These are phyloP conservation scores for Quercus glauca DNA, from an alignment of 306 rosid genomes.

Conservation along the genomic window DNA sequence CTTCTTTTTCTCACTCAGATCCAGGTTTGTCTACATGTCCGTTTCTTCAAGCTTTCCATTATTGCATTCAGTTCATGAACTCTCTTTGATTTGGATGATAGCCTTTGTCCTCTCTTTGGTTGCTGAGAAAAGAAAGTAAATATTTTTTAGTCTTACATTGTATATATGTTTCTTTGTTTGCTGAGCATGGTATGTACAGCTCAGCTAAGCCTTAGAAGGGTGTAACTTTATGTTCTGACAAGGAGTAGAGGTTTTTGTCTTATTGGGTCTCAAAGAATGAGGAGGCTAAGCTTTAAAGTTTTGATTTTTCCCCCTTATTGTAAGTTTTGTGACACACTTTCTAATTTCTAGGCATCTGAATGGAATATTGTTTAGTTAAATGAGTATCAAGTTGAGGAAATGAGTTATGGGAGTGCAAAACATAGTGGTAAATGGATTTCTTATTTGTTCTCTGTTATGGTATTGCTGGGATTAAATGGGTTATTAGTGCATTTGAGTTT, in stretches of 20 bases:
- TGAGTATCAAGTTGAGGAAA: neutral
- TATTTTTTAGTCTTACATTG: neutral
- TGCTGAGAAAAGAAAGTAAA: neutral
- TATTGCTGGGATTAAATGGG: neutral
- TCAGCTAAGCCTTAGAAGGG: neutral
- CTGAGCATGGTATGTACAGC: neutral
- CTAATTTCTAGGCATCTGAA: neutral
- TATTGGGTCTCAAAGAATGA: slow-evolving; percentile 4
- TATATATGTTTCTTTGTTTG: slow-evolving; percentile 8
- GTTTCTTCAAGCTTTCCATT: slow-evolving; percentile 10
- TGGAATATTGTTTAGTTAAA: neutral
- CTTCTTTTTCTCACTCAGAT: slow-evolving; percentile 41
- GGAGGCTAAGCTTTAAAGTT: slow-evolving; percentile 17
- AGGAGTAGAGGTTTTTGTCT: neutral
- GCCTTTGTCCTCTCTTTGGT: slow-evolving; percentile 15
- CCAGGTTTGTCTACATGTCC: slow-evolving; percentile 53
- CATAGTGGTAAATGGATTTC: neutral
- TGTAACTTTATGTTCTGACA: neutral
- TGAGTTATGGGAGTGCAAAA: neutral
- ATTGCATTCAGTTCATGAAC: slow-evolving; percentile 1
- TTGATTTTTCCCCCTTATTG: neutral
- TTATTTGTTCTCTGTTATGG: neutral
- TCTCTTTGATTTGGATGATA: slow-evolving; percentile 14
- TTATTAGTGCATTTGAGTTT: neutral
- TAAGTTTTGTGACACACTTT: neutral